Evolutionary conservation across 2,329 filamentous ascomycete genomes (phyloP).

Genomic region (Colletotrichum cereale): DNA sequence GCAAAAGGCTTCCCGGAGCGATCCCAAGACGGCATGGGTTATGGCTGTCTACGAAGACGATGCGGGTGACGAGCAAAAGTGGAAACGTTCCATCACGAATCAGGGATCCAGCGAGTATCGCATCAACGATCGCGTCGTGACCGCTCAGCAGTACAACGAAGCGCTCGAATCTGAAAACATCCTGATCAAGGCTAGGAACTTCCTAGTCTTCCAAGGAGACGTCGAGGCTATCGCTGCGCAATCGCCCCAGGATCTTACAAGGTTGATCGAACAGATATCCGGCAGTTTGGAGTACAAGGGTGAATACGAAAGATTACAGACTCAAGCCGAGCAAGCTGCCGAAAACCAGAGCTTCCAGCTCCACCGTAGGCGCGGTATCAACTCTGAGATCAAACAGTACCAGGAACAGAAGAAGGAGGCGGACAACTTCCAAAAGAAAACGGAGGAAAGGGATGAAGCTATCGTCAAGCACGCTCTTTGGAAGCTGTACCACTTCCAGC

Average conservation of each 20-base stretch:
- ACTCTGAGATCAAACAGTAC: constrained; percentile 97
- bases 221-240: constrained; percentile 97
- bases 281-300: constrained; percentile 94
- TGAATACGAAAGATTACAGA: constrained; percentile 92
- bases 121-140: constrained; percentile 93
- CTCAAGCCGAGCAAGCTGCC: constrained; percentile 84
- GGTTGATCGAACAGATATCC: constrained; percentile 96
- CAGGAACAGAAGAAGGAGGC: constrained; percentile 97
- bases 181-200: constrained; percentile 96
- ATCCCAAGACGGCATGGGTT: constrained; percentile 97
- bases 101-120: constrained; percentile 93
- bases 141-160: constrained; percentile 92
- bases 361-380: constrained; percentile 90
- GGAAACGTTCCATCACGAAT: constrained; percentile 95
- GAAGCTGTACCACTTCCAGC: constrained; percentile 97
- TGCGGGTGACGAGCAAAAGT: constrained; percentile 91
- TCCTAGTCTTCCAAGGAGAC: constrained; percentile 97
- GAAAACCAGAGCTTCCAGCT: constrained; percentile 92
- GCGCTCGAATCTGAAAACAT: constrained; percentile 95
- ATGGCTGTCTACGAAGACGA: constrained; percentile 99
- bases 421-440: constrained; percentile 92
- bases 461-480: constrained; percentile 94
- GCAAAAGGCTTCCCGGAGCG: constrained; percentile 76
- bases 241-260: constrained; percentile 91
- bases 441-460: constrained; percentile 89